Percentiles rank a stretch among this genome's conserved stretches.
Conservation (phyloP, 2,329 filamentous ascomycete genomes). For the Lasiodiplodia hormozganensis region DNA sequence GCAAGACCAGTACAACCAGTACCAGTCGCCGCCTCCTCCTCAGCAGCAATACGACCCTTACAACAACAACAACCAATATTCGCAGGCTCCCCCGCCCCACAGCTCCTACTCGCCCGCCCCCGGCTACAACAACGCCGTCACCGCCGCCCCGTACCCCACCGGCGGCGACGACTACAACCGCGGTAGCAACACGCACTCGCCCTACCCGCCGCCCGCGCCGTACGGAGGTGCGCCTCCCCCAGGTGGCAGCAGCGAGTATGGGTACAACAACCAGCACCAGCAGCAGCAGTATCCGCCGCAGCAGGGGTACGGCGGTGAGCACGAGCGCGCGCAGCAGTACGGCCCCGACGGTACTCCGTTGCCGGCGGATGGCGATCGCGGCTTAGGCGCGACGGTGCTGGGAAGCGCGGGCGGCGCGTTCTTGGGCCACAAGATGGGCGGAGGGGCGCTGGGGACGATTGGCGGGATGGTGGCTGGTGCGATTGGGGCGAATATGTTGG, state of each 20-base stretch:
- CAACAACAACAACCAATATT: neutral
- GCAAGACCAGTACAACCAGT: constrained; percentile 43
- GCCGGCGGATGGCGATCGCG: constrained; percentile 58
- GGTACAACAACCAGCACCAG: constrained; percentile 33
- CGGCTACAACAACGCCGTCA: constrained; percentile 27
- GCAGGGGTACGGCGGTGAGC: constrained; percentile 31
- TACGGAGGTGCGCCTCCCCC: constrained; percentile 10
- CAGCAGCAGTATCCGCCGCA: constrained; percentile 27
- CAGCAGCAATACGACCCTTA: constrained; percentile 40
- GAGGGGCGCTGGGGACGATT: constrained; percentile 59
- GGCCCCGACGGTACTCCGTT: constrained; percentile 19
- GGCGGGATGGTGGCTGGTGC: constrained; percentile 61
- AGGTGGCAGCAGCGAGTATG: neutral
- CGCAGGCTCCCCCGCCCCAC: constrained; percentile 30
- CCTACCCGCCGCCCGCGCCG: constrained; percentile 35
- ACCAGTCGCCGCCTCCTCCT: constrained; percentile 22
- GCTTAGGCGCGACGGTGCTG: constrained; percentile 61
- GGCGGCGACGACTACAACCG: constrained; percentile 32
- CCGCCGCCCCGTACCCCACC: constrained; percentile 14
- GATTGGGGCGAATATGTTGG: constrained; percentile 62
- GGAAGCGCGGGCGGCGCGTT: constrained; percentile 63
- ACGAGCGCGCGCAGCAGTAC: constrained; percentile 36
- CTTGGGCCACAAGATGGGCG: constrained; percentile 61
- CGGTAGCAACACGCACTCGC: constrained; percentile 37
- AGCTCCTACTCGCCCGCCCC: constrained; percentile 26